These are phyloP conservation scores for Mallotus japonicus DNA, from an alignment of 441 rosid species.

Conservation along the genomic window DNA sequence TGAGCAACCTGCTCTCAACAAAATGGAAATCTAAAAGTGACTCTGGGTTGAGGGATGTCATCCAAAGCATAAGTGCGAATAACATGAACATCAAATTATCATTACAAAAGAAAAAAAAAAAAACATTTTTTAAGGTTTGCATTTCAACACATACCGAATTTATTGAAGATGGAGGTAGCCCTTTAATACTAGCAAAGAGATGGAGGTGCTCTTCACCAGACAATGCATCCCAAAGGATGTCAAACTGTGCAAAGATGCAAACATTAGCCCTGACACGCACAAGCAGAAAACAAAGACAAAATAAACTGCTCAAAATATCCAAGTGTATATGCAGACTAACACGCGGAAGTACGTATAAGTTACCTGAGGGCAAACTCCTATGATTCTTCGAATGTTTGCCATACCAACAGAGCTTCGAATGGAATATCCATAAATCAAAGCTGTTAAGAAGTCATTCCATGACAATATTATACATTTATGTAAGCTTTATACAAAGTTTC, in stretches of 20 bases:
- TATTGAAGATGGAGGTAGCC: conserved; percentile 62
- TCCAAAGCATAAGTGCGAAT: not conserved
- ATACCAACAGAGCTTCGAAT: conserved; percentile 77
- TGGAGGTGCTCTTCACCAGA: conserved; percentile 85
- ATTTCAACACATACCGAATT: conserved; percentile 42
- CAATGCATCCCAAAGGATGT: conserved; percentile 89
- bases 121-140: not conserved
- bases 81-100: not conserved
- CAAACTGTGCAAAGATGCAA: conserved; percentile 51
- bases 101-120: not conserved
- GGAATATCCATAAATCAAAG: conserved; percentile 71
- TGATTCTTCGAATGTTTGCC: conserved; percentile 73
- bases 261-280: conserved; percentile 19
- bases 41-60: not conserved
- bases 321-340: not conserved
- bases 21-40: conserved; percentile 8
- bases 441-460: conserved; percentile 39
- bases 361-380: conserved; percentile 98
- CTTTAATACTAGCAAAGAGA: conserved; percentile 86
- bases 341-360: not conserved
- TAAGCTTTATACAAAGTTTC: not conserved
- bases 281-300: not conserved
- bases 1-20: conserved; percentile 48
- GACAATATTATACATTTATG: not conserved
- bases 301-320: not conserved